phyloP scores from a whole-genome alignment of 768 basidiomycete genomes.

The Auriscalpium orientale region DNA sequence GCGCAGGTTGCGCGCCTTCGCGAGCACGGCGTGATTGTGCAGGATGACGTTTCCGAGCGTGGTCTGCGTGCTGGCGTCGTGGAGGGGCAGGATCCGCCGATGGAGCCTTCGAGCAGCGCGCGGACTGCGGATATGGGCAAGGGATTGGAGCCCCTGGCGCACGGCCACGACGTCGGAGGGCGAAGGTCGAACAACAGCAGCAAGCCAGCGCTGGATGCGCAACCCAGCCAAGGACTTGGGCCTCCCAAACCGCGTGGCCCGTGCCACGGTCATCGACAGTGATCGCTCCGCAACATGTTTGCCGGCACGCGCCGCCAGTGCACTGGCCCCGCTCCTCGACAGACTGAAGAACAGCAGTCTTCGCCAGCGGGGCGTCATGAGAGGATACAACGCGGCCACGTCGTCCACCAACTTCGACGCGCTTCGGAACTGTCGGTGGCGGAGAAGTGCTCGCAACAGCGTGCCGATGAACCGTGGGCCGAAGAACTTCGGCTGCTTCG shows the following conservation, averaged over 20 bases:
- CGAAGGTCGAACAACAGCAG: neutral
- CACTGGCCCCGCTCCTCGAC: neutral
- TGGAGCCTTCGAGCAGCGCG: conserved; percentile 1
- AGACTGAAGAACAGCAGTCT: conserved; percentile 22
- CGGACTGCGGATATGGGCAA: conserved; percentile 5
- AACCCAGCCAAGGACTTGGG: neutral
- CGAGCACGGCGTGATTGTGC: conserved; percentile 31
- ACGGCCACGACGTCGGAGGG: neutral
- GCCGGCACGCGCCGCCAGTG: neutral
- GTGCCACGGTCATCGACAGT: neutral
- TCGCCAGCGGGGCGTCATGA: conserved; percentile 22
- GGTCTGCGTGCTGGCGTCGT: conserved; percentile 24
- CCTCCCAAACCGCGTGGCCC: neutral
- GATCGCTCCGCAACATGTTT: neutral
- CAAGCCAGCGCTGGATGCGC: neutral
- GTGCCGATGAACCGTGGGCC: conserved; percentile 26
- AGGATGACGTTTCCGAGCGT: conserved; percentile 52
- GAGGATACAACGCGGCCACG: conserved; percentile 15
- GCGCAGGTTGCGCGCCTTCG: conserved; percentile 31
- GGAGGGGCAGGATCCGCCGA: conserved; percentile 19
- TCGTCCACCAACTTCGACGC: conserved; percentile 26
- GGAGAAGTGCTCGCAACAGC: conserved; percentile 34
- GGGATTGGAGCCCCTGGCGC: conserved; percentile 1
- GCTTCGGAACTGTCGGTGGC: conserved; percentile 29
- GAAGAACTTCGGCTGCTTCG: conserved; percentile 32